phyloP scores from a whole-genome alignment of 2,329 filamentous ascomycete species.

The Alternaria metachromatica region DNA sequence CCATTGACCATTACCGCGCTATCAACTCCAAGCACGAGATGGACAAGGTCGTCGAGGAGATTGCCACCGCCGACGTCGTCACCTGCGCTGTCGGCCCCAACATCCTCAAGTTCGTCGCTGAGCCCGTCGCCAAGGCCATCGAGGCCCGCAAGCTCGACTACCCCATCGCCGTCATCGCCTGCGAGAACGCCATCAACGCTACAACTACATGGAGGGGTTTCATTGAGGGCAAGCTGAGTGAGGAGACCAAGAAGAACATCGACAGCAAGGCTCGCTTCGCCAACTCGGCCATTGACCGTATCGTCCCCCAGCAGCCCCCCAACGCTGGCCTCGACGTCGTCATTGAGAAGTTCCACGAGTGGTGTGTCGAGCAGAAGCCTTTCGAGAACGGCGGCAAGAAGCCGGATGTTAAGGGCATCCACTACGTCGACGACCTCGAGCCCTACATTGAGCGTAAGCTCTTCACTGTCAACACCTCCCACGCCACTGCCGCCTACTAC shows the following conservation, averaged over 20 bases:
- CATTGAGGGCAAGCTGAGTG: slow-evolving; percentile 77
- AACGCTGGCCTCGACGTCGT: slow-evolving; percentile 86
- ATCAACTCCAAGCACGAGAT: slow-evolving; percentile 93
- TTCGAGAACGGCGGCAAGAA: slow-evolving; percentile 72
- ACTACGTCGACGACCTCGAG: slow-evolving; percentile 89
- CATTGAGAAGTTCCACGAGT: slow-evolving; percentile 99
- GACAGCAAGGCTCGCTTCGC: slow-evolving; percentile 83
- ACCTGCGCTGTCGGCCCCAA: slow-evolving; percentile 97
- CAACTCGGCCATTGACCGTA: slow-evolving; percentile 98
- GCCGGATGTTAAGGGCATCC: slow-evolving; percentile 83
- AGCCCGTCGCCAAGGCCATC: slow-evolving; percentile 93
- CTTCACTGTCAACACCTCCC: slow-evolving; percentile 98
- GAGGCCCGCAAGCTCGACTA: slow-evolving; percentile 70
- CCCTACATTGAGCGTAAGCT: slow-evolving; percentile 99
- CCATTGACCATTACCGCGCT: slow-evolving; percentile 93
- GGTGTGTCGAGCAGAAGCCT: slow-evolving; percentile 90
- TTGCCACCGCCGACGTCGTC: slow-evolving; percentile 85
- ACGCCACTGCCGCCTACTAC: slow-evolving; percentile 95
- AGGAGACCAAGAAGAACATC: slow-evolving; percentile 71
- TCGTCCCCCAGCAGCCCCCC: slow-evolving; percentile 87
- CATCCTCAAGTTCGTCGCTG: slow-evolving; percentile 94
- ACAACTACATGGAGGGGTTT: slow-evolving; percentile 84
- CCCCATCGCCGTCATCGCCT: slow-evolving; percentile 91
- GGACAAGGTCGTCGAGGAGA: slow-evolving; percentile 80
- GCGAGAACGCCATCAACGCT: slow-evolving; percentile 96